A percentile compares a stretch with the other conserved stretches of the same genome.
These are phyloP conservation scores for Colletotrichum karsti DNA, from an alignment of 2,329 filamentous ascomycete genomes.

Conservation along the genomic window DNA sequence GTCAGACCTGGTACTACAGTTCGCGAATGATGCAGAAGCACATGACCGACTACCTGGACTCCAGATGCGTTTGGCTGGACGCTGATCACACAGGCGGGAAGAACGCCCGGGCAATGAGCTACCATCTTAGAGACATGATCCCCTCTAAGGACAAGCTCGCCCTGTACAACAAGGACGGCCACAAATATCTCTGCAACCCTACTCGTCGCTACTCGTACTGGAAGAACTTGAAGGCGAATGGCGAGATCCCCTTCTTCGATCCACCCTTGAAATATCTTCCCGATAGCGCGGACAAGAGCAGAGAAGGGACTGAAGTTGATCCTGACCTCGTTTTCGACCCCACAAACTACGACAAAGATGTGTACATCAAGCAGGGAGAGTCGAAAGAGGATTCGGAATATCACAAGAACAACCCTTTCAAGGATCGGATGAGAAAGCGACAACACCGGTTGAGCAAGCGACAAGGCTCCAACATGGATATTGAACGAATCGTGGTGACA, in stretches of 20 bases:
- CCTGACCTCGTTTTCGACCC: conserved; percentile 28
- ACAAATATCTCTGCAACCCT: conserved; percentile 28
- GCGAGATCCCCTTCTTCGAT: conserved; percentile 35
- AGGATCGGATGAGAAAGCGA: background rate
- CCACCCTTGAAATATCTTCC: conserved; percentile 35
- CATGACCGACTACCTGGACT: conserved; percentile 30
- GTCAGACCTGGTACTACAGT: conserved; percentile 34
- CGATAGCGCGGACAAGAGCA: conserved; percentile 6
- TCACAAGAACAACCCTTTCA: background rate
- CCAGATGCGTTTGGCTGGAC: conserved; percentile 10
- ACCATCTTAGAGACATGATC: conserved; percentile 33
- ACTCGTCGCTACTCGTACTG: conserved; percentile 33
- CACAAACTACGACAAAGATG: conserved; percentile 24
- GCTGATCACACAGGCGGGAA: background rate
- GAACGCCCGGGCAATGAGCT: conserved; percentile 32
- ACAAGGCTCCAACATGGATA: background rate
- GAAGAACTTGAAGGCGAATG: conserved; percentile 30
- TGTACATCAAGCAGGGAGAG: conserved; percentile 18
- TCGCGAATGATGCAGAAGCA: conserved; percentile 19
- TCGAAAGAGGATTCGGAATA: background rate
- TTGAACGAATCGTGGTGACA: conserved; percentile 1
- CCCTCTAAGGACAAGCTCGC: conserved; percentile 20
- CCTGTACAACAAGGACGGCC: conserved; percentile 23
- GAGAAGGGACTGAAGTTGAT: conserved; percentile 22
- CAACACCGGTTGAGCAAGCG: background rate